Base-by-base conservation (phyloP, 2,329 filamentous ascomycete species). In the Aspergillus candidus region DNA sequence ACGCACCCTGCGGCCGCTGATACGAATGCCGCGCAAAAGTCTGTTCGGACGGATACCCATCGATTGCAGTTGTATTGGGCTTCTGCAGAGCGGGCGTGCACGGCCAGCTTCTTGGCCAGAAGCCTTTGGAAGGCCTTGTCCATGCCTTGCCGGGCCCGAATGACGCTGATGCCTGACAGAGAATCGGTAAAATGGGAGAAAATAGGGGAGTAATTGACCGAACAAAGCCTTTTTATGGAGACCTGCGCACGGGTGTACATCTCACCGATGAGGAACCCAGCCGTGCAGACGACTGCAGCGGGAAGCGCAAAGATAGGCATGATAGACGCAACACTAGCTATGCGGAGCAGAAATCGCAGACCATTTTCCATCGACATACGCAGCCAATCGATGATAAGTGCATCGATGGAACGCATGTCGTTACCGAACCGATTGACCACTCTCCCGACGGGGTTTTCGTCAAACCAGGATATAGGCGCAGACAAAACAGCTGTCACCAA, bases 131-230 rank as follows among this genome's bases (percentile, higher is more conserved):
- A 80, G 1, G 66, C 66, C 18, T 68, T 58, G 8, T 71, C 61
- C 69, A 78, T 76, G 31, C 70, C 71, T 8, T 62, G 61, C 11
- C 74, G 65, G 1, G 75, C 76, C 3, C 77, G 74, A 45, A 80
- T 77, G 11, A 77, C 63, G 6, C 72, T 58, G 27, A 77, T 61
- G 0, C 75, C 75, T 4, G 73, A 68, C 1, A 78, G 60, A 1
- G 72, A 76, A 41, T 78, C 75, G 2, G 73, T 70, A 47, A 79
- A 79, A 44, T 78, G 76, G 1, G 76, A 74, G 52, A 79, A 79
- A 2, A 80, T 68, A 11, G 77, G 77, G 1, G 75, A 78, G 46
- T 73, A 71, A 0, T 72, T 63, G 7, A 72, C 69, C 0, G 73
- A 74, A 5, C 65, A 59, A 2, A 76, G 62, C 3, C 71, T 61